These are phyloP conservation scores for Auricularia heimuer DNA, from an alignment of 768 basidiomycete genomes.

Conservation along the genomic window DNA sequence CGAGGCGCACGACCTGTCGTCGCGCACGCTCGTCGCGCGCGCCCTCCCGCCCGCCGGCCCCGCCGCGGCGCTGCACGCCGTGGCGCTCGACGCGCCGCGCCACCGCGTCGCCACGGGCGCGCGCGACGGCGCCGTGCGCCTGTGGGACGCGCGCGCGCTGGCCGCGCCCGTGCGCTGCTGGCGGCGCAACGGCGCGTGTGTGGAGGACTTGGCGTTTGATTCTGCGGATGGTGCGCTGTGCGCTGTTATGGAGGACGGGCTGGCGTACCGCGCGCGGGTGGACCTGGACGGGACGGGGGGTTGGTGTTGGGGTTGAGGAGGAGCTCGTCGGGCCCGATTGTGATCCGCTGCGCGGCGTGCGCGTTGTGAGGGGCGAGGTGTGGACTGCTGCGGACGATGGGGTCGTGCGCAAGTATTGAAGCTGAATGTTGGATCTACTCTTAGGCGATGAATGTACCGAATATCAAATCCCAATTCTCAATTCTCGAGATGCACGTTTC, in stretches of 20 bases:
- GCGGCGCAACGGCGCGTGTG: conserved; percentile 11
- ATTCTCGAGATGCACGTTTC: no score
- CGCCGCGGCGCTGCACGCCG: conserved; percentile 26
- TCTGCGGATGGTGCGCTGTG: conserved; percentile 21
- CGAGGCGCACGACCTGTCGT: conserved; percentile 44
- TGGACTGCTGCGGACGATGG: no score
- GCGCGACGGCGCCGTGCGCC: conserved; percentile 38
- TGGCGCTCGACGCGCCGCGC: conserved; percentile 44
- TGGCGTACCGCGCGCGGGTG: conserved; percentile 44
- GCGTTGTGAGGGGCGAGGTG: conserved; percentile 16
- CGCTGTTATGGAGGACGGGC: conserved; percentile 48
- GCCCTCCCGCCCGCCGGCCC: conserved; percentile 10
- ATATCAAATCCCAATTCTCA: no score
- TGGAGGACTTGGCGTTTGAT: conserved; percentile 40
- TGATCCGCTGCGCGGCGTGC: conserved; percentile 42
- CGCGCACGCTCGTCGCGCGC: conserved; percentile 22
- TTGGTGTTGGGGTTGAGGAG: conserved; percentile 8
- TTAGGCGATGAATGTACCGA: no score
- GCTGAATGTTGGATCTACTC: no score
- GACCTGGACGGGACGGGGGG: conserved; percentile 21
- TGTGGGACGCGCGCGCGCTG: conserved; percentile 43
- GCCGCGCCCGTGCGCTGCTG: neutral
- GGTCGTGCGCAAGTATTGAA: no score
- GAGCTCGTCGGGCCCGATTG: conserved; percentile 56
- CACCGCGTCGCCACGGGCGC: conserved; percentile 57